Evolutionary conservation across 192 early-diverging fungal species (phyloP), one percentile per base, ranked within the genome.

Genomic region (Coemansia sp.): DNA sequence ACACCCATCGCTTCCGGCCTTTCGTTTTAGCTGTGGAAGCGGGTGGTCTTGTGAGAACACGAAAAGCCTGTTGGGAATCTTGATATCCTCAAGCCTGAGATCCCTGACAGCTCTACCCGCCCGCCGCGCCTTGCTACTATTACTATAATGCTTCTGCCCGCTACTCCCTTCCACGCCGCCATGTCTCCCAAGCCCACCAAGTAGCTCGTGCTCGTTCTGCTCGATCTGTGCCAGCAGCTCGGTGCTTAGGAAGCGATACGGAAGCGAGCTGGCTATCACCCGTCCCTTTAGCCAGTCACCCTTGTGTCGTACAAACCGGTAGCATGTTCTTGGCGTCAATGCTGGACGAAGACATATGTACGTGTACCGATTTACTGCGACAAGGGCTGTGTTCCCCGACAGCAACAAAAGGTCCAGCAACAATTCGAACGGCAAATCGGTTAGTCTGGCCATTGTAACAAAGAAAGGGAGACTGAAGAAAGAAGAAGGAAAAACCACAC

Each of bases 361-460:
- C 18, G 73, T 75, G 73, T 69, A 72, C 22, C 63, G 65, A 59
- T 61, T 69, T 8, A 65, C 67, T 12, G 54, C 61, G 47, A 74
- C 78, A 13, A 80, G 62, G 7, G 39, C 11, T 39, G 64, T 65
- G 60, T 80, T 80, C 4, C 68, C 55, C 1, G 78, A 74, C 21
- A 45, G 40, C 37, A 80, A 32, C 10, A 80, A 55, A 16, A 80
- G 58, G 16, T 60, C 16, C 18, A 66, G 36, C 48, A 80, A 63
- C 37, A 80, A 51, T 61, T 80, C 78, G 59, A 63, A 67, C 11
- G 78, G 78, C 22, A 80, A 69, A 68, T 80, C 78, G n/a, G 69
- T 69, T 13, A 80, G 66, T 59, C 51, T 62, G 9, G 78, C 69
- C 78, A 80, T 80, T 21, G 7, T 21, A 52, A 52, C 49, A 22